Base-by-base conservation (phyloP, 2,329 filamentous ascomycete genomes). In the Arthrocladium fulminans region DNA sequence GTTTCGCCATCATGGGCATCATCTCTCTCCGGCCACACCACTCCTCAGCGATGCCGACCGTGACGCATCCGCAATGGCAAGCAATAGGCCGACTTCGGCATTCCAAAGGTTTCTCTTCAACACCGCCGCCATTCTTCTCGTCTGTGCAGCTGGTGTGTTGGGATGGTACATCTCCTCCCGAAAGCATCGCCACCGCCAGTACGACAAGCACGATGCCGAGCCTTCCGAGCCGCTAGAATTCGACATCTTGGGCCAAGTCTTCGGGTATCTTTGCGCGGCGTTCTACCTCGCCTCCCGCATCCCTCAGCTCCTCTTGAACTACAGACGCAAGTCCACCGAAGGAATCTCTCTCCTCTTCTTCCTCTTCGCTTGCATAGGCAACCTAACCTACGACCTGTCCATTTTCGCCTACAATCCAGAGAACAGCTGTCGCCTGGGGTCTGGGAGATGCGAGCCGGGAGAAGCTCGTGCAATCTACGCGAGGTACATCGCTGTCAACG, bases 271-370 rank as follows among this genome's bases (percentile, higher is more conserved):
- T 41, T 97, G 90, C 68, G 88, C 92, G 2, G 73, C 80, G 1
- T 74, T 96, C 3, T 97, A 98, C 62, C 85, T 97, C 9, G 87
- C 87, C 19, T 92, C 86, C 0, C 84, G 92, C 7, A 68, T 97
- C 5, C 92, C 92, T 0, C 92, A 98, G 69, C 74, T 98, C 1
- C 74, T 96, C 6, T 79, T 97, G 46, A 98, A 97, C 67, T 94
- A 87, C 71, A 80, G 86, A 17, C 83, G 92, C 54, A 94, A 94
- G 70, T 89, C 84, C 37, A 96, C 89, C 1, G 89, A 97, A 48
- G 92, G 92, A 2, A 83, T 98, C 17, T 90, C 86, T 55, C 81
- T 96, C 69, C 76, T 97, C 9, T 98, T 97, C 69, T 97, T 97
- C 71, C 73, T 97, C 19, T 97, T 98, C 64, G 92, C 92, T 3